These are phyloP conservation scores for Diplodia intermedia DNA, from an alignment of 2,329 filamentous ascomycete genomes.

Conservation along the genomic window DNA sequence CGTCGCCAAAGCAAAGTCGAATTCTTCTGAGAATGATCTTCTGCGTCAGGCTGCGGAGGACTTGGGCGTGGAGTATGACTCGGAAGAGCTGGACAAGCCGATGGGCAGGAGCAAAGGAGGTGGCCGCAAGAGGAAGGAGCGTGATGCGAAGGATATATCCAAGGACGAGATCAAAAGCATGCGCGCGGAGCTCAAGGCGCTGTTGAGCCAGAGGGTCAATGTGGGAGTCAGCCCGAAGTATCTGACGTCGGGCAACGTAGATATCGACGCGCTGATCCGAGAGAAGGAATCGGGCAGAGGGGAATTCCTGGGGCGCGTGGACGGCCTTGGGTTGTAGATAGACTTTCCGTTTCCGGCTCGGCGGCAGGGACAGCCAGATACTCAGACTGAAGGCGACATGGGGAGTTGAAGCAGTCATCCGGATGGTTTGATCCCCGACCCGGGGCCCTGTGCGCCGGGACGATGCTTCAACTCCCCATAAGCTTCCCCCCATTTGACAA, in stretches of 20 bases:
- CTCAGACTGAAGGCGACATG: not conserved
- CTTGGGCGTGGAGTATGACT: slow-evolving; percentile 91
- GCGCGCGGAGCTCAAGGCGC: slow-evolving; percentile 72
- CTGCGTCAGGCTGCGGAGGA: slow-evolving; percentile 86
- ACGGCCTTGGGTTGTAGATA: slow-evolving; percentile 52
- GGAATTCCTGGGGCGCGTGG: slow-evolving; percentile 69
- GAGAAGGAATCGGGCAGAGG: slow-evolving; percentile 58
- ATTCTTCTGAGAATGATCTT: slow-evolving; percentile 79
- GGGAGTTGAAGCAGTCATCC: slow-evolving; percentile 1
- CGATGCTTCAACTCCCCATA: slow-evolving; percentile 1
- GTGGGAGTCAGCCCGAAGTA: slow-evolving; percentile 88
- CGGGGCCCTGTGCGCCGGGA: not conserved
- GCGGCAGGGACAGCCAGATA: not conserved
- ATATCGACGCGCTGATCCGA: slow-evolving; percentile 76
- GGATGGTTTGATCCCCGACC: not conserved
- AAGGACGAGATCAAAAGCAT: slow-evolving; percentile 77
- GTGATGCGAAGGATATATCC: slow-evolving; percentile 68
- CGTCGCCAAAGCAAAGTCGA: slow-evolving; percentile 86
- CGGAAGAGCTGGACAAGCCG: slow-evolving; percentile 75
- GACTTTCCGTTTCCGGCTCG: no score
- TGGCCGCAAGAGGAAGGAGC: slow-evolving; percentile 76
- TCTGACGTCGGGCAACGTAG: slow-evolving; percentile 81
- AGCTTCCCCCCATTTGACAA: not conserved
- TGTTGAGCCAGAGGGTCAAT: slow-evolving; percentile 79
- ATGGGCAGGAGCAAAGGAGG: slow-evolving; percentile 70